Base-by-base conservation (phyloP, 805 yeast genomes). In the Nakazawaea wickerhamii region DNA sequence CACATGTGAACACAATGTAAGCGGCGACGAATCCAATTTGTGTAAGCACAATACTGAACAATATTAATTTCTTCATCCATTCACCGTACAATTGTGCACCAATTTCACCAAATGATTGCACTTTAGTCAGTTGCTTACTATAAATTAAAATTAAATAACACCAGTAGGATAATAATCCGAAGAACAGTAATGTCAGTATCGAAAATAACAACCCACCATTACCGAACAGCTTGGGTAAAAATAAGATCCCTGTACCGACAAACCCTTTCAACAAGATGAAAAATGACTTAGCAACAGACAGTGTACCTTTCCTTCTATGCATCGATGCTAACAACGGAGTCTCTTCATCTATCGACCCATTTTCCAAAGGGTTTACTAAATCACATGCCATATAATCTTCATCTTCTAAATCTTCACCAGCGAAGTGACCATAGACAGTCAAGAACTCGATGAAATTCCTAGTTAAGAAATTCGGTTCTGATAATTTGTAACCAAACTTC, bases 11-110 rank as follows among this genome's bases (percentile, higher is more conserved):
- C 2, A 85, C 85, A 50, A 83, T 79, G 57, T 85, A 85, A 0
- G 93, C 87, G 13, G 86, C 86, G 8, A 83, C 84, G 55, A 85
- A 85, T 0, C 95, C 95, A 44, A 85, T 63, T 57, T 85, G 95
- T 0, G 91, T 80, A 11, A 83, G 52, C 10, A 82, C 75, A 42
- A 85, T 72, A 1, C 91, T 81, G 11, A 68, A 54, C 33, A 84
- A 60, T 43, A 85, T 85, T 38, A 82, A 57, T 36, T 70, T 63
- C 56, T 79, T 86, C 67, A 85, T 67, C 73, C 80, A 74, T 2
- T 59, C 58, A 2, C 93, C 93, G 57, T 78, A 84, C 20, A 83
- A 61, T 35, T 63, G 70, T 20, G 59, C 51, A 3, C 93, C 95
- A 39, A 84, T 80, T 45, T 84, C 93, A 50, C 86, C 87, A 61